Percentiles rank a stretch among this genome's conserved stretches.
Conservation (phyloP, 2,329 filamentous ascomycete genomes). For the Colletotrichum musae region DNA sequence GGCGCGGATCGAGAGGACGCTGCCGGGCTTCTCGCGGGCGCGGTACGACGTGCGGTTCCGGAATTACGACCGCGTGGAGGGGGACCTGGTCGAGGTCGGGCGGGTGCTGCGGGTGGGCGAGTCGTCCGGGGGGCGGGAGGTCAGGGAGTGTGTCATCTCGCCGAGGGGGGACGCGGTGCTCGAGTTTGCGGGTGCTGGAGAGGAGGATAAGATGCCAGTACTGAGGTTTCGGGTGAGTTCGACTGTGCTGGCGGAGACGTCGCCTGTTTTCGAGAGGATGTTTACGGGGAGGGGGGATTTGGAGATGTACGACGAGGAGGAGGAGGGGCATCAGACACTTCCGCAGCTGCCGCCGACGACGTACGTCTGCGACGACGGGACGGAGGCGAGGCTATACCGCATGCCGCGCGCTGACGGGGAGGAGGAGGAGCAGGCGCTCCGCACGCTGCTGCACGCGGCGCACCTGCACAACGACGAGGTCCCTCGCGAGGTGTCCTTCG, state of each 20-base stretch:
- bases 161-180: constrained; percentile 64
- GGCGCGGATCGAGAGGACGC: constrained; percentile 58
- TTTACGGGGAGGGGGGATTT: constrained; percentile 52
- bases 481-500: constrained; percentile 62
- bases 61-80: constrained; percentile 61
- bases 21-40: constrained; percentile 58
- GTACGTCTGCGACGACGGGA: constrained; percentile 59
- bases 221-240: constrained; percentile 67
- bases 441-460: constrained; percentile 65
- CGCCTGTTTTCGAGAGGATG: constrained; percentile 66
- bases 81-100: constrained; percentile 57
- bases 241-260: constrained; percentile 64
- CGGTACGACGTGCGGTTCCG: constrained; percentile 63
- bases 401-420: constrained; percentile 62
- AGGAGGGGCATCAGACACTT: constrained; percentile 45
- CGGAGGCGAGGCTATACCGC: constrained; percentile 62
- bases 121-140: constrained; percentile 55
- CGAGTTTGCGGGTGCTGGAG: constrained; percentile 62
- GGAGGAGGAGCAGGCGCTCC: constrained; percentile 58
- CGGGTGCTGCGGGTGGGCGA: constrained; percentile 58
- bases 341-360: constrained; percentile 53
- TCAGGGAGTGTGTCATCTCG: constrained; percentile 61
- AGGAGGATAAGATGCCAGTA: constrained; percentile 54
- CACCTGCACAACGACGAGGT: constrained; percentile 64
- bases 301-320: constrained; percentile 53